Evolutionary conservation across 2,329 filamentous ascomycete genomes (phyloP), one percentile per base, ranked within the genome.

Genomic region (Fusarium poae): DNA sequence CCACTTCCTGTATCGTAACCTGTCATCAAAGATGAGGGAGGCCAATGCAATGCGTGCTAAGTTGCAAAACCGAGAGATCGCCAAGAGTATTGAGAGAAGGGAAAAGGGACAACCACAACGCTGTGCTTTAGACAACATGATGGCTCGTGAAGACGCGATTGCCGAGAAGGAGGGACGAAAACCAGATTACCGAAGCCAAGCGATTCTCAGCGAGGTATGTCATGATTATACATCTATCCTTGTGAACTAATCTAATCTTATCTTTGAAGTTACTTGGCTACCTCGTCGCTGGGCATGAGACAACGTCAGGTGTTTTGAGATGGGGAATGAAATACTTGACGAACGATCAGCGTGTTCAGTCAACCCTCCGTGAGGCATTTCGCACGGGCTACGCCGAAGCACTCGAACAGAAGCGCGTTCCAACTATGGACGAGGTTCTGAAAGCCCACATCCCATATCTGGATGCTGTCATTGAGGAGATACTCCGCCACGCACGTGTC

Each of bases 401-500:
- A 0, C 23, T 34, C 1, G 23, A 39, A 0, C 68, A 71, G 5
- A 39, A 50, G 0, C 72, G 78, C 2, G 21, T 60, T 5, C 78
- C 77, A 2, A 72, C 70, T 0, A 65, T 71, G 3, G 32, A 67
- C 3, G 79, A 81, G 62, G 73, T 81, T 2, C 59, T 58, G 1
- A 53, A 52, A n/a, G 51, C 70, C 5, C 62, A 72, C 0, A 64
- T 78, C 2, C 76, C 77, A 1, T 81, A 79, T 61, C 74, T 82
- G 1, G 79, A 82, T 35, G 79, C 78, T 6, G 71, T 77, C 4
- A 64, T 81, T 3, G 78, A 81, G 53, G 79, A 83, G 57, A 70
- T 75, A 0, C 67, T 81, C 1, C 76, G 81, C 1, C 46, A 69
- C 21, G 64, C 72, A 2, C 69, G 72, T 5, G 69, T 73, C 10